Evolutionary conservation across 257 asterid species (phyloP), one percentile per base, ranked within the genome.

Genomic region (Hygrophila difformis): DNA sequence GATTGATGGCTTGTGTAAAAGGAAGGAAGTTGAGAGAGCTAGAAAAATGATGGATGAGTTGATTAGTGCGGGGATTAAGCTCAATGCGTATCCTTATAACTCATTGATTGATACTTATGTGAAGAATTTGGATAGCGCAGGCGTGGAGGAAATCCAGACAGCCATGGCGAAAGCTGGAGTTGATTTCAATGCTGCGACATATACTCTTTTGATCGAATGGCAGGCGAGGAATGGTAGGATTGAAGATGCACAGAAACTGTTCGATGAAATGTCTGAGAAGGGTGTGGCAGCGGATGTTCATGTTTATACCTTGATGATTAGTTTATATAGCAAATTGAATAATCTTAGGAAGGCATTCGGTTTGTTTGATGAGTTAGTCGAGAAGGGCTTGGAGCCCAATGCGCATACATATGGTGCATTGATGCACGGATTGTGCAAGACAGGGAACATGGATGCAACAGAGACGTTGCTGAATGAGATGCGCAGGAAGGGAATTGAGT

Each of bases 381-480:
- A 76, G 40, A 65, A 61, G 61, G 93, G 82, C n/a, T 47, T 91
- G 2, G 68, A 66, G 18, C 93, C 96, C 0, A 86, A 69, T 39
- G 82, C 50, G 18, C 82, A 80, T 59, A 78, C 89, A 0, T 91
- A 74, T 51, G 94, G 94, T 13, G 62, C 88, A 18, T 66, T 89
- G 69, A 64, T 85, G 43, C 65, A 74, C 18, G 86, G 96, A 9
- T 64, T 82, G 54, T 79, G 92, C 74, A 79, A 62, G 61, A 40
- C 48, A 8, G 96, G 98, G 55, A 74, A 72, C 55, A 56, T 82
- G 79, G 75, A 74, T 40, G 94, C 84, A 1, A 79, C 78, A 1
- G 75, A 78, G 44, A 24, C 69, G 44, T 49, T 89, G 68, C 82
- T 85, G 21, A 44, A 59, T 2, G 98, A 89, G 68, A 85, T 89